These are phyloP conservation scores for Aspergillus pseudoglaucus DNA, from an alignment of 2,329 filamentous ascomycete genomes.

Conservation along the genomic window DNA sequence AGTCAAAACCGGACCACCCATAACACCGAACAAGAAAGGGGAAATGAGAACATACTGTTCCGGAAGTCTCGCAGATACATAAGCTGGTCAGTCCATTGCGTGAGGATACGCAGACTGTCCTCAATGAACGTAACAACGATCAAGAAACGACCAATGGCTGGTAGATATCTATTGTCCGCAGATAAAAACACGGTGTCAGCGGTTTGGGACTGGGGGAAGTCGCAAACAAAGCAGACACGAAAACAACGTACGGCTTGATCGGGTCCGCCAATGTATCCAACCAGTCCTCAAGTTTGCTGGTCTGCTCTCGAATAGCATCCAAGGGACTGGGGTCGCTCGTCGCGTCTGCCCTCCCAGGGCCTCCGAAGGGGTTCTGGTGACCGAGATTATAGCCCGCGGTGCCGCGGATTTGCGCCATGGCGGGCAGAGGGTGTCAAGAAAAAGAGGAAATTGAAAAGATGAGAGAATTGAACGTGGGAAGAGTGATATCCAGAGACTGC, in stretches of 20 bases:
- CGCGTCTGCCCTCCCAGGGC: slow-evolving; percentile 52
- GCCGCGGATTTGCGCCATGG: slow-evolving; percentile 53
- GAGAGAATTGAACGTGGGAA: slow-evolving; percentile 6
- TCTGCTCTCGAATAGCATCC: slow-evolving; percentile 86
- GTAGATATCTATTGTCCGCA: slow-evolving; percentile 64
- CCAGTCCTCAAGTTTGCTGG: slow-evolving; percentile 95
- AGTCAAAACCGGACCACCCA: background rate
- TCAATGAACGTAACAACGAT: slow-evolving; percentile 98
- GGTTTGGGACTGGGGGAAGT: background rate
- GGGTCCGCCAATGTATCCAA: slow-evolving; percentile 83
- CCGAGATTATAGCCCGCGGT: slow-evolving; percentile 78
- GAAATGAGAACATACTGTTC: slow-evolving; percentile 60
- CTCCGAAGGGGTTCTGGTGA: slow-evolving; percentile 65
- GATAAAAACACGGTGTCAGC: slow-evolving; percentile 25
- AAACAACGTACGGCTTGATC: slow-evolving; percentile 74
- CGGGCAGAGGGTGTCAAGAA: slow-evolving; percentile 7
- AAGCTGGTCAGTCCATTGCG: slow-evolving; percentile 95
- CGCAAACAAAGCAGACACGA: slow-evolving; percentile 1
- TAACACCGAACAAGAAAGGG: background rate
- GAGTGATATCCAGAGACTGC: slow-evolving; percentile 1
- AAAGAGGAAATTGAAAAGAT: slow-evolving; percentile 5
- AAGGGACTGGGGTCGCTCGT: slow-evolving; percentile 68
- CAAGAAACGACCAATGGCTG: slow-evolving; percentile 90
- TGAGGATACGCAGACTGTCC: slow-evolving; percentile 90
- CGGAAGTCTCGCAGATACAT: slow-evolving; percentile 88